These are phyloP conservation scores for Auriscalpium orientale DNA, from an alignment of 768 basidiomycete genomes.

Conservation along the genomic window DNA sequence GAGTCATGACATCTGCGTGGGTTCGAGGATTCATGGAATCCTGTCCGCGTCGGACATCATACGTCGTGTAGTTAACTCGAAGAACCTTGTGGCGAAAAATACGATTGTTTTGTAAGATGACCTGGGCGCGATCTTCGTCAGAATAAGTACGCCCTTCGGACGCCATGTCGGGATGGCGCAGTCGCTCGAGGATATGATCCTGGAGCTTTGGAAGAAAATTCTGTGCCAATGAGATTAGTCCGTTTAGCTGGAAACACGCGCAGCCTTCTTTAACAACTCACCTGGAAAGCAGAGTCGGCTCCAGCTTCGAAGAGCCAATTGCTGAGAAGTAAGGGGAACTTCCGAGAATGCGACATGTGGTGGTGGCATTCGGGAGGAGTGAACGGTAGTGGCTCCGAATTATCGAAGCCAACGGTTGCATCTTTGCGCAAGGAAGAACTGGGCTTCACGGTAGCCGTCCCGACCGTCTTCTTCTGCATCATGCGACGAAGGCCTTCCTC, in stretches of 20 bases:
- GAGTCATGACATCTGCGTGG: slow-evolving; percentile 17
- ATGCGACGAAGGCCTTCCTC: slow-evolving; percentile 2
- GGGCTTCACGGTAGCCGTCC: neutral
- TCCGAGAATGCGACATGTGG: neutral
- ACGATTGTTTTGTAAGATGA: slow-evolving; percentile 11
- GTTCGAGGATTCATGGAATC: slow-evolving; percentile 17
- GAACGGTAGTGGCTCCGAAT: neutral
- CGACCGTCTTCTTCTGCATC: neutral
- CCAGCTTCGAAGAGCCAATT: neutral
- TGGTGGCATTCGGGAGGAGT: neutral
- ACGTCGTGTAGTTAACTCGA: slow-evolving; percentile 19
- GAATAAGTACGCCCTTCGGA: slow-evolving; percentile 10
- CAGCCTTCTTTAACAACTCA: neutral
- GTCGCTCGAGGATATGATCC: slow-evolving; percentile 17
- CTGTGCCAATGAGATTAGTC: neutral
- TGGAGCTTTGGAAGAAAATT: slow-evolving; percentile 15
- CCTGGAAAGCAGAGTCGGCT: neutral
- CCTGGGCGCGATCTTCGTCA: neutral
- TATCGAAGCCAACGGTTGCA: neutral
- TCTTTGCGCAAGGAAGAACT: neutral
- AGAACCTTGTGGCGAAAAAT: slow-evolving; percentile 16
- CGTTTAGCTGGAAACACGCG: too few species aligned
- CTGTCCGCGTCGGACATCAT: slow-evolving; percentile 11
- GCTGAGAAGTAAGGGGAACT: neutral
- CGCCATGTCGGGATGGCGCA: slow-evolving; percentile 11